Percentiles rank a stretch among this genome's conserved stretches.
phyloP scores from a whole-genome alignment of 495 filamentous ascomycete species.

The Sordaria brevicollis region DNA sequence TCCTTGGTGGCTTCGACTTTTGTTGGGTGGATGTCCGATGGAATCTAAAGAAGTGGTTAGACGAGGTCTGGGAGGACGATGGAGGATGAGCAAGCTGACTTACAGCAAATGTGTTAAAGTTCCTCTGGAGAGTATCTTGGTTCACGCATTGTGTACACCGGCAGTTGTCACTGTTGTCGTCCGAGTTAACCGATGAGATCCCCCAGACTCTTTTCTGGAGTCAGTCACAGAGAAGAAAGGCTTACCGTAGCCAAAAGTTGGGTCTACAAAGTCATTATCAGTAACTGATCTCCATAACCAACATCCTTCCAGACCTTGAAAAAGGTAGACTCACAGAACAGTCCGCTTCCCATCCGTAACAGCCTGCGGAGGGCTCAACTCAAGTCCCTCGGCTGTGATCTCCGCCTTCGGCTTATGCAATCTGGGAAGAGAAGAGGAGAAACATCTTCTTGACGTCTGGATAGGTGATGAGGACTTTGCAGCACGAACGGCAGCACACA shows the following conservation, averaged over 20 bases:
- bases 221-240: background rate
- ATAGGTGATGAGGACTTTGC: background rate
- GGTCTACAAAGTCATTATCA: background rate
- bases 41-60: slow-evolving; percentile 31
- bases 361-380: background rate
- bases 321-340: background rate
- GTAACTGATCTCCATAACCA: background rate
- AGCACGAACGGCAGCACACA: background rate
- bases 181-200: background rate
- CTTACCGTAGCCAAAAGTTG: slow-evolving; percentile 32
- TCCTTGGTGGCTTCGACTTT: slow-evolving; percentile 17
- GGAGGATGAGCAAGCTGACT: background rate
- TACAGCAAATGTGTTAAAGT: slow-evolving; percentile 55
- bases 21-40: slow-evolving; percentile 37
- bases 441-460: background rate
- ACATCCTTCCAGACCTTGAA: background rate
- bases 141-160: slow-evolving; percentile 65
- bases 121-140: slow-evolving; percentile 65
- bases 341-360: background rate
- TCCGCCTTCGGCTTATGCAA: background rate
- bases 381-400: background rate
- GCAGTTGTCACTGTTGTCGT: slow-evolving; percentile 62
- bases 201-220: background rate
- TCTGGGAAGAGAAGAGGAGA: background rate
- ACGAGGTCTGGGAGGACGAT: background rate